Conservation (phyloP, 208 protist species). For the Acanthamoeba royreba region DNA sequence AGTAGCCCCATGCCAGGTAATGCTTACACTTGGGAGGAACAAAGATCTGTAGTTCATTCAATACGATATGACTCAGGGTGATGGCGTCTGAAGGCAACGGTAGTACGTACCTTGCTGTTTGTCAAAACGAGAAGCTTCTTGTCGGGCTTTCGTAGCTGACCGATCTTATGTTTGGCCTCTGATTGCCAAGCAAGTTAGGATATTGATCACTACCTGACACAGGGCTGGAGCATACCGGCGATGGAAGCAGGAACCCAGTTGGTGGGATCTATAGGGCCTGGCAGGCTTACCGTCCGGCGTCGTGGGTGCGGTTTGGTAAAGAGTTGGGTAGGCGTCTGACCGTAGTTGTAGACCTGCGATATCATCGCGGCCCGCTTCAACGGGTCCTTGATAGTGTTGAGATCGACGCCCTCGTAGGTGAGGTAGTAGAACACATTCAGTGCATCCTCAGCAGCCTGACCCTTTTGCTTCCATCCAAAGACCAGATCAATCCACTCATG, state of each 20-base stretch:
- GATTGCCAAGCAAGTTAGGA: neutral
- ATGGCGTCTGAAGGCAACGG: neutral
- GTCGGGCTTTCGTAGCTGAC: neutral
- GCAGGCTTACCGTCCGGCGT: neutral
- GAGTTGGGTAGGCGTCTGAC: conserved; percentile 74
- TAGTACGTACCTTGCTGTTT: neutral
- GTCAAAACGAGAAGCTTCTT: conserved; percentile 1
- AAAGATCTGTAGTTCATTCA: neutral
- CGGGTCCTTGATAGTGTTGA: conserved; percentile 59
- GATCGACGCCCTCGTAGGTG: conserved; percentile 86
- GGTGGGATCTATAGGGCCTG: neutral
- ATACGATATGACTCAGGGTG: neutral
- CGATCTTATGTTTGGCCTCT: neutral
- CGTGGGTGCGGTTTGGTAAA: conserved; percentile 66
- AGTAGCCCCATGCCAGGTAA: conserved; percentile 44
- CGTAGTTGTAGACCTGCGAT: conserved; percentile 75
- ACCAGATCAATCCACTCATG: conserved; percentile 98
- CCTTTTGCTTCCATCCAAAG: conserved; percentile 94
- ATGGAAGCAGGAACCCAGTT: neutral
- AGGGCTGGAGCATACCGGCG: neutral
- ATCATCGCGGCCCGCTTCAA: conserved; percentile 61
- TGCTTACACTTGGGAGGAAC: conserved; percentile 2
- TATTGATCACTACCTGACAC: neutral
- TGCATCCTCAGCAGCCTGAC: conserved; percentile 87
- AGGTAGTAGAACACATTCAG: conserved; percentile 96